A percentile compares a stretch with the other conserved stretches of the same genome.
Conservation (phyloP, 164 flowering plant species). For the Dillenia suffruticosa region DNA sequence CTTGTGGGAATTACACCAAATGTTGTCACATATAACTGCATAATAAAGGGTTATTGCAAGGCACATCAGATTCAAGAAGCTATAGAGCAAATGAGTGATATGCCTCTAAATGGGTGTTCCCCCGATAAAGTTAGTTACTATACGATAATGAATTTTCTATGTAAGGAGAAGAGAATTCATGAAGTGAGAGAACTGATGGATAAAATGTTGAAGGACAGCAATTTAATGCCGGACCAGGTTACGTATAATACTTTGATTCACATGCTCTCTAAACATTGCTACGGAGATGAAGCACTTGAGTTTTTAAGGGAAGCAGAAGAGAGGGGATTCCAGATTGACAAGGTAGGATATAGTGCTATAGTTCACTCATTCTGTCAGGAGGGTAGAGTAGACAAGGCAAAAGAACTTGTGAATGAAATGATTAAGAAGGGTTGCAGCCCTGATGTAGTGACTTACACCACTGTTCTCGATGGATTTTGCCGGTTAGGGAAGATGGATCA, state of each 20-base stretch:
- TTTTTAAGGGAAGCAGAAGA: constrained; percentile 74
- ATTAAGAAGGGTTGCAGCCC: constrained; percentile 62
- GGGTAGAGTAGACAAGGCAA: constrained; percentile 65
- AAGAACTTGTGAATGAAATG: constrained; percentile 76
- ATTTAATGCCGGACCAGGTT: constrained; percentile 67
- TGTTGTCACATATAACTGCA: constrained; percentile 75
- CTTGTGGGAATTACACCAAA: constrained; percentile 61
- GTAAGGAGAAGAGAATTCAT: constrained; percentile 59
- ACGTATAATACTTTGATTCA: constrained; percentile 73
- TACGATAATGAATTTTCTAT: constrained; percentile 69
- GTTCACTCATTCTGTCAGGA: constrained; percentile 59
- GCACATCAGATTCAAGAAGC: constrained; percentile 61
- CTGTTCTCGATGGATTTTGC: constrained; percentile 75
- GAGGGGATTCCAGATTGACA: constrained; percentile 64
- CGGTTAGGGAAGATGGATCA: constrained; percentile 57
- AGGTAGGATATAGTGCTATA: constrained; percentile 76
- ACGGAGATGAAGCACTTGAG: constrained; percentile 62
- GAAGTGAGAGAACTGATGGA: constrained; percentile 74
- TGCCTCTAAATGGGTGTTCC: constrained; percentile 61
- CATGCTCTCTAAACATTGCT: constrained; percentile 72
- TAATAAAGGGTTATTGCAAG: constrained; percentile 86
- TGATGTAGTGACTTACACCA: constrained; percentile 89
- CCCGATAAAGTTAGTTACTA: constrained; percentile 91
- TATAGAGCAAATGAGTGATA: constrained; percentile 53
- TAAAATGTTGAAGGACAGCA: constrained; percentile 54